phyloP scores from a whole-genome alignment of 2,329 filamentous ascomycete genomes.

The Kalmusia sp. region DNA sequence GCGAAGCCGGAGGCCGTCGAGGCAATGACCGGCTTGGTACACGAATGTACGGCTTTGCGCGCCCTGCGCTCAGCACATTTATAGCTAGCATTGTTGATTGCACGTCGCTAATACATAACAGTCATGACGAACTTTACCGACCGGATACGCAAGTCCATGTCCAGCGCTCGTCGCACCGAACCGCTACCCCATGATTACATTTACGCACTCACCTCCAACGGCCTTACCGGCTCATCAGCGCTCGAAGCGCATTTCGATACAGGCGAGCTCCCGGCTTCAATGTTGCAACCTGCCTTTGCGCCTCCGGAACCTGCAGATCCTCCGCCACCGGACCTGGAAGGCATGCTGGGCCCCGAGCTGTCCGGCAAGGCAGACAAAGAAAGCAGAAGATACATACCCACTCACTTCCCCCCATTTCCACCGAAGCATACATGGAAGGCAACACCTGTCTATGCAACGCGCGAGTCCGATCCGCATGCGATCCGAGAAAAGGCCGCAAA shows the following conservation, averaged over 20 bases:
- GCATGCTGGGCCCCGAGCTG: constrained; percentile 60
- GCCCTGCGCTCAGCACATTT: constrained; percentile 13
- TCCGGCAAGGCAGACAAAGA: constrained; percentile 56
- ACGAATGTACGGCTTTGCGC: constrained; percentile 62
- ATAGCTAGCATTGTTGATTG: not conserved
- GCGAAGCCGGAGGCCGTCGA: constrained; percentile 64
- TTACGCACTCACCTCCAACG: constrained; percentile 54
- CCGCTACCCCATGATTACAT: constrained; percentile 68
- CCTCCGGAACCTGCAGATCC: constrained; percentile 49
- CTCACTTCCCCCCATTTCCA: constrained; percentile 67
- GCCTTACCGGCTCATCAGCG: constrained; percentile 49
- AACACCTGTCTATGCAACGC: constrained; percentile 64
- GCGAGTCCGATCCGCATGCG: constrained; percentile 65
- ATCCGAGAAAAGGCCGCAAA: constrained; percentile 69
- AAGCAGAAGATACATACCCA: constrained; percentile 62
- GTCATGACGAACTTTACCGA: constrained; percentile 63
- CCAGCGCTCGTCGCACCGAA: constrained; percentile 60
- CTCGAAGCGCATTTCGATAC: constrained; percentile 50
- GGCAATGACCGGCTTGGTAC: constrained; percentile 60
- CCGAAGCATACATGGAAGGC: constrained; percentile 69
- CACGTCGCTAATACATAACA: constrained; percentile 39
- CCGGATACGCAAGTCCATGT: constrained; percentile 65
- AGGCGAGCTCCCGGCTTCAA: constrained; percentile 42
- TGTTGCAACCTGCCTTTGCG: constrained; percentile 50
- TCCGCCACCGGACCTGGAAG: constrained; percentile 52